These are phyloP conservation scores for Colletotrichum eremochloae DNA, from an alignment of 2,329 filamentous ascomycete species.

Conservation along the genomic window DNA sequence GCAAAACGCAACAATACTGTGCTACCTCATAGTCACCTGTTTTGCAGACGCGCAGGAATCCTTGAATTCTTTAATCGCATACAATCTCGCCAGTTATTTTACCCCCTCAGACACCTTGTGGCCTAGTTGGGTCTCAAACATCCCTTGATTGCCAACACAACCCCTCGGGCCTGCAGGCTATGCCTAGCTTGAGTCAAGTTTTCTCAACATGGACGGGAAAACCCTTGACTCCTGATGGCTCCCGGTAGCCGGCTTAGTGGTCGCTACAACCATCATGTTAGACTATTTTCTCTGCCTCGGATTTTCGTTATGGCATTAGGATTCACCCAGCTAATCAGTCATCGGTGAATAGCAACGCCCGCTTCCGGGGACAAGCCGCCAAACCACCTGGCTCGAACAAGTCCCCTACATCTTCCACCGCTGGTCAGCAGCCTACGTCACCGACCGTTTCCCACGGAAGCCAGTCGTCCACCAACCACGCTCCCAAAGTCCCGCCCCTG, in stretches of 20 bases:
- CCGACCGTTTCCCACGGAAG: constrained; percentile 63
- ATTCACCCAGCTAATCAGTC: constrained; percentile 46
- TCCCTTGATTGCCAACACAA: constrained; percentile 28
- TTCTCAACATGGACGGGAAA: constrained; percentile 20
- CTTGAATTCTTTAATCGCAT: neutral
- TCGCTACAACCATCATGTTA: constrained; percentile 12
- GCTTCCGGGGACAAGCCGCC: constrained; percentile 68
- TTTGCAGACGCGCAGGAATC: neutral
- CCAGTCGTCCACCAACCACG: constrained; percentile 65
- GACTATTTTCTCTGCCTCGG: constrained; percentile 14
- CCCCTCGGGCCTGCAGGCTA: constrained; percentile 10
- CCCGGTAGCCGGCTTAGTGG: constrained; percentile 24
- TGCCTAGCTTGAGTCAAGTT: constrained; percentile 26
- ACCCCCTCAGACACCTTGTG: neutral
- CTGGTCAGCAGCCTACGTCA: constrained; percentile 63
- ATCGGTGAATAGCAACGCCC: constrained; percentile 62
- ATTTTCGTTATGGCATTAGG: constrained; percentile 29
- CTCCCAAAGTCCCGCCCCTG: constrained; percentile 72
- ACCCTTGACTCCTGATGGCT: constrained; percentile 1
- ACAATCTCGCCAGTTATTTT: neutral
- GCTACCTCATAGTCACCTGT: neutral
- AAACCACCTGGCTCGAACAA: constrained; percentile 65
- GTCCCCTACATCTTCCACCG: constrained; percentile 64
- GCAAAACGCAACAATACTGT: neutral
- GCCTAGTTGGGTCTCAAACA: constrained; percentile 36